These are phyloP conservation scores for Tetrapisispora namnaoensis DNA, from an alignment of 805 yeast genomes.

Conservation along the genomic window DNA sequence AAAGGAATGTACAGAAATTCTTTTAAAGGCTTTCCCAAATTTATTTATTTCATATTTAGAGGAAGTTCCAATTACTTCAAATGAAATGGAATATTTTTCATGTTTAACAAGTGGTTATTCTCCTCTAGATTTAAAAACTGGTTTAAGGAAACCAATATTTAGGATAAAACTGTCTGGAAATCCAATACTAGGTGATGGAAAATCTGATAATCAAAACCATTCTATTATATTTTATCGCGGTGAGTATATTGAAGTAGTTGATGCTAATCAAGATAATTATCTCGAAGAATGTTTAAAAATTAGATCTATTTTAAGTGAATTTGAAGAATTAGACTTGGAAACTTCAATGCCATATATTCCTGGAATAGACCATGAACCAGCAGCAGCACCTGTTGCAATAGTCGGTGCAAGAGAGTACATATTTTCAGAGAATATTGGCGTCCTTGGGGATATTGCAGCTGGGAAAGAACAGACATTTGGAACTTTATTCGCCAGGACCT, in stretches of 20 bases:
- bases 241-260: conserved; percentile 88
- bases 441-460: conserved; percentile 92
- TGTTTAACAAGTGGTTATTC: conserved; percentile 59
- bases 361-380: conserved; percentile 37
- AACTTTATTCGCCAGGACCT: conserved; percentile 83
- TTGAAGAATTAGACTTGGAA: conserved; percentile 63
- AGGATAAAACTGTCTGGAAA: conserved; percentile 79
- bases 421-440: conserved; percentile 86
- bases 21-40: conserved; percentile 67
- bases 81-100: conserved; percentile 40
- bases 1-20: conserved; percentile 51
- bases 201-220: conserved; percentile 90
- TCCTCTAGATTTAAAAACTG: conserved; percentile 43
- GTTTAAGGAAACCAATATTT: conserved; percentile 50
- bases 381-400: conserved; percentile 64
- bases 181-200: conserved; percentile 94
- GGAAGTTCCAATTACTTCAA: conserved; percentile 29
- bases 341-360: conserved; percentile 50
- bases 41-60: conserved; percentile 47
- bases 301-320: conserved; percentile 78
- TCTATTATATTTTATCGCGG: conserved; percentile 83
- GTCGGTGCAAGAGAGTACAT: conserved; percentile 93
- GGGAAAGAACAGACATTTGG: conserved; percentile 97
- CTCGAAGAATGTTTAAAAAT: conserved; percentile 89
- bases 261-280: conserved; percentile 94